These are phyloP conservation scores for Apocynum venetum DNA, from an alignment of 257 asterid species.

Conservation along the genomic window DNA sequence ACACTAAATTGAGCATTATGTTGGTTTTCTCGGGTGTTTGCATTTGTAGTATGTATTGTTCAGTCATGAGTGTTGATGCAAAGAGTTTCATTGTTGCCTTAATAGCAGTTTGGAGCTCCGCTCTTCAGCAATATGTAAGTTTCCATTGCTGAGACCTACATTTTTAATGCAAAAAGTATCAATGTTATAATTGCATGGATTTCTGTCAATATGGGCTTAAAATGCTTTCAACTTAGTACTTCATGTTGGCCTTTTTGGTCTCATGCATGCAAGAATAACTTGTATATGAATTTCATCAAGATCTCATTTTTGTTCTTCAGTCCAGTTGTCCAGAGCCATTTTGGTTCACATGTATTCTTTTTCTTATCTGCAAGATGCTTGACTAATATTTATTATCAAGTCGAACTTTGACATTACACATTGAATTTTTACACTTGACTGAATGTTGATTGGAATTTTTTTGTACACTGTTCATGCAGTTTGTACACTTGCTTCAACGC, in stretches of 20 bases:
- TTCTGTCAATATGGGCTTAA: neutral
- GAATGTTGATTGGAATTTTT: conserved; percentile 14
- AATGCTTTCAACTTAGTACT: neutral
- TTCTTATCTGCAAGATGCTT: neutral
- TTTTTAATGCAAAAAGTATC: neutral
- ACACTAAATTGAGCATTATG: conserved; percentile 53
- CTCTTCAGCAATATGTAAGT: conserved; percentile 69
- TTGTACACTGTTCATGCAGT: conserved; percentile 37
- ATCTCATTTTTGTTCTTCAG: neutral
- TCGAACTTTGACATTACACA: neutral
- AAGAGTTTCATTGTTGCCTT: conserved; percentile 61
- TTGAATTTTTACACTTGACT: neutral
- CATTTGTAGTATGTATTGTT: conserved; percentile 41
- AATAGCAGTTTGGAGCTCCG: conserved; percentile 59
- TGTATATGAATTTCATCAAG: neutral
- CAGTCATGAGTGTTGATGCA: conserved; percentile 54
- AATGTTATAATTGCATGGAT: neutral
- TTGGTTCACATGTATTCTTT: neutral
- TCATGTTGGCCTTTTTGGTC: neutral
- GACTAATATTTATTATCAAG: neutral
- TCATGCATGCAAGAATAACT: neutral
- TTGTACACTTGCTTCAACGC: conserved; percentile 66
- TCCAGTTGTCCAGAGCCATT: neutral
- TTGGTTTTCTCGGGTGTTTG: conserved; percentile 58
- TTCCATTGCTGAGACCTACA: conserved; percentile 1